These are phyloP conservation scores for Aspergillus tubingensis DNA, from an alignment of 2,329 filamentous ascomycete genomes.

Conservation along the genomic window DNA sequence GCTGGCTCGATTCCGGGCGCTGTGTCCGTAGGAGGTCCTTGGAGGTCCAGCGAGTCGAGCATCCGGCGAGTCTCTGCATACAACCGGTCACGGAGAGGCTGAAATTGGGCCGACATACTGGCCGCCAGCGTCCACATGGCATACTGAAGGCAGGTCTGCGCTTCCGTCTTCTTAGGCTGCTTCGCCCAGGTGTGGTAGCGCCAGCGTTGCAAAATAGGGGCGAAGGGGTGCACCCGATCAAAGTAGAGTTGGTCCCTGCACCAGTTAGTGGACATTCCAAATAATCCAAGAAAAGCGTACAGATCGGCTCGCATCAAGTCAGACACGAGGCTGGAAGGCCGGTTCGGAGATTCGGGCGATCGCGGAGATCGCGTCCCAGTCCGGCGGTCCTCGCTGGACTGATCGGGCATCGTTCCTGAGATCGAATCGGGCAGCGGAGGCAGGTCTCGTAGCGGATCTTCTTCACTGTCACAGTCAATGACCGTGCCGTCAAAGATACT, in stretches of 20 bases:
- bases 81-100: constrained; percentile 26
- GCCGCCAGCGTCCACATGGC: constrained; percentile 43
- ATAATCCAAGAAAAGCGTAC: constrained; percentile 6
- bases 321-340: constrained; percentile 14
- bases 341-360: constrained; percentile 11
- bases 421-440: background rate
- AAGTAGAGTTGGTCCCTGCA: constrained; percentile 34
- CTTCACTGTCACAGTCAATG: constrained; percentile 20
- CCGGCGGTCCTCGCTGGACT: background rate
- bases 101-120: constrained; percentile 35
- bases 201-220: constrained; percentile 32
- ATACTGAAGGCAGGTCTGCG: constrained; percentile 34
- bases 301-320: constrained; percentile 25
- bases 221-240: constrained; percentile 32
- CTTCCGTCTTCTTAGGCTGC: constrained; percentile 15
- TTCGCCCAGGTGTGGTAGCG: constrained; percentile 32
- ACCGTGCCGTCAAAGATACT: constrained; percentile 15
- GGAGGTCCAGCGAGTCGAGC: constrained; percentile 23
- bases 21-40: constrained; percentile 6
- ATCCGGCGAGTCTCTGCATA: constrained; percentile 30
- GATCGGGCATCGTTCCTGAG: background rate
- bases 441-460: constrained; percentile 17
- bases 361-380: constrained; percentile 11
- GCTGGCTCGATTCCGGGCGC: constrained; percentile 31
- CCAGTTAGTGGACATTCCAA: background rate